Base-by-base conservation (phyloP, 805 yeast genomes). In the Starmerella bombi region DNA sequence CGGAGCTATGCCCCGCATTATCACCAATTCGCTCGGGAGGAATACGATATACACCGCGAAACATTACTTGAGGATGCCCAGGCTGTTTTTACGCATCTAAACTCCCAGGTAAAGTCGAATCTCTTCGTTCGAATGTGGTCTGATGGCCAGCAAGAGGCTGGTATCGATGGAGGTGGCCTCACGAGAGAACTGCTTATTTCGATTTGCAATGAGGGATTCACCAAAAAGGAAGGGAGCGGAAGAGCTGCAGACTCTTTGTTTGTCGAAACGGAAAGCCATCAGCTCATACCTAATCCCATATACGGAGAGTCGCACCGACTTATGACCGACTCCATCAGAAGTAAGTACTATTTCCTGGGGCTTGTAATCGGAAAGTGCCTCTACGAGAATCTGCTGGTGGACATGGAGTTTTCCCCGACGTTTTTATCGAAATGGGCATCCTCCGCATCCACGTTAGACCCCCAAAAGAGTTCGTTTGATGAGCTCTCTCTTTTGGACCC, bases 81-180 rank as follows among this genome's bases (percentile, higher is more conserved):
- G 54, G 62, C 67, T 1, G 66, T 66, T 5, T 79, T 79, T 53
- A 69, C 71, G 25, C 59, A 63, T 3, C 50, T 68, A 8, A 83
- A 85, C 0, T 52, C 64, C 1, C 61, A 62, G 3, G 71, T 86
- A 56, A 84, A 80, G 51, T 55, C 67, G 7, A 66, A 65, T 27
- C 58, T 86, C 8, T 63, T 71, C 1, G 84, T 91, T 2, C 68
- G 69, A 14, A 85, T 91, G 54, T 63, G 64, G 28, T 80, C 82
- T 52, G 71, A 79, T 60, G 93, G 86, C 2, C 64, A 62, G 14
- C 71, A 65, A 27, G 97, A 88, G 56, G 84, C 77, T 0, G 98
- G 98, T 1, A 79, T 88, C 32, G 98, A 88, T 58, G 98, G 98
- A 6, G 98, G 97, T 10, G 98, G 98, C 1, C 65, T 88, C 19